These are phyloP conservation scores for Lindgomyces ingoldianus DNA, from an alignment of 495 filamentous ascomycete genomes.

Conservation along the genomic window DNA sequence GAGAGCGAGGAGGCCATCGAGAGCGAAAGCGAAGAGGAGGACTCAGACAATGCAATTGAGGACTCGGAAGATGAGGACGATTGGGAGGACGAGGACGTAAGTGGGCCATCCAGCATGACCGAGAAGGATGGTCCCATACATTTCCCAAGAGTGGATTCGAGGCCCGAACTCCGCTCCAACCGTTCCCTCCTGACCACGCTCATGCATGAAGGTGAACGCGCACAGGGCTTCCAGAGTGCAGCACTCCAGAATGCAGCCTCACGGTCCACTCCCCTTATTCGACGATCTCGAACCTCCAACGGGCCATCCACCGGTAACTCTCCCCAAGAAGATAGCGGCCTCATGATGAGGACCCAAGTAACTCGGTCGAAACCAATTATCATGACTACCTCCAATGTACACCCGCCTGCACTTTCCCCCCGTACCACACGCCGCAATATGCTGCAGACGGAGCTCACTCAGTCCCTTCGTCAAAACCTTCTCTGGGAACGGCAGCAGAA, in stretches of 20 bases:
- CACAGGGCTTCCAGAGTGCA: constrained; percentile 62
- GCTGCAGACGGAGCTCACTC: constrained; percentile 89
- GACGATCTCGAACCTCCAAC: constrained; percentile 71
- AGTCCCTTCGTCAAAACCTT: constrained; percentile 75
- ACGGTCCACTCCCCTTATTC: constrained; percentile 79
- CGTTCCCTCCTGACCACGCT: constrained; percentile 87
- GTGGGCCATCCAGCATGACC: constrained; percentile 77
- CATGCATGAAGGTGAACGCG: constrained; percentile 76
- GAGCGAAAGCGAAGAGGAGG: constrained; percentile 52
- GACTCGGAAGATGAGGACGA: constrained; percentile 65
- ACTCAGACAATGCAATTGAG: constrained; percentile 56
- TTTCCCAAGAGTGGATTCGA: constrained; percentile 92
- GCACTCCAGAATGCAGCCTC: constrained; percentile 67
- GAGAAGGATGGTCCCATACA: constrained; percentile 70
- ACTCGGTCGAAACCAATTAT: constrained; percentile 85
- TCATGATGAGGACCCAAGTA: constrained; percentile 71
- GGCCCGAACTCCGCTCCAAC: constrained; percentile 78
- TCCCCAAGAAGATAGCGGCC: constrained; percentile 65
- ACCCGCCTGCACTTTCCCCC: constrained; percentile 74
- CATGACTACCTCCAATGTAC: constrained; percentile 67
- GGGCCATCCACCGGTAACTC: constrained; percentile 74
- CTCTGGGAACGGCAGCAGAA: constrained; percentile 88
- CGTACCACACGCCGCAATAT: constrained; percentile 94
- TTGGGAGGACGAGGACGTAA: constrained; percentile 91
- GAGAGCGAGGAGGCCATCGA: constrained; percentile 67